These are phyloP conservation scores for Triticum monococcum DNA, from an alignment of 176 grass and related monocot genomes.

Conservation along the genomic window DNA sequence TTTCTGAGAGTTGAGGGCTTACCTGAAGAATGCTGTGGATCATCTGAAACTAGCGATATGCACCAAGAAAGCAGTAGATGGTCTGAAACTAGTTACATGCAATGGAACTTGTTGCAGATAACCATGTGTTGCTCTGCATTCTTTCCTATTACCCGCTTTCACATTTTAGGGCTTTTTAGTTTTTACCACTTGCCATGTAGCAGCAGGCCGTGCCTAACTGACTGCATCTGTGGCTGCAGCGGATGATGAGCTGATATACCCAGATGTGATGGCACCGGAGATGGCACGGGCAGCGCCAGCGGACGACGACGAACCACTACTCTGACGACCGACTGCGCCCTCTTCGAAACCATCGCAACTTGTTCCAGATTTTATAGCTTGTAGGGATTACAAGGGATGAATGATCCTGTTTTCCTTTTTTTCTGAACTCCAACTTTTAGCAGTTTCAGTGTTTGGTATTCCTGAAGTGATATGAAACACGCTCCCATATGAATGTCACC, in stretches of 20 bases:
- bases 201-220: background rate
- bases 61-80: background rate
- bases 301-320: background rate
- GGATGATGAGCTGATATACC: background rate
- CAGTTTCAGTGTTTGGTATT: background rate
- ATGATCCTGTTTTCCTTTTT: background rate
- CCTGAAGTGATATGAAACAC: too few species aligned
- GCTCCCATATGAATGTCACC: background rate
- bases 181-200: background rate
- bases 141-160: background rate
- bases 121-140: background rate
- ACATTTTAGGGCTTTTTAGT: background rate
- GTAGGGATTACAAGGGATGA: background rate
- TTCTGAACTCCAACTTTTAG: background rate
- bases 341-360: background rate
- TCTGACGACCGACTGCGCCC: background rate
- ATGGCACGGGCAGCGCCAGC: background rate
- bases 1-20: background rate
- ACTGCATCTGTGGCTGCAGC: background rate
- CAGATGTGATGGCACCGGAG: background rate
- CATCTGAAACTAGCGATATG: background rate
- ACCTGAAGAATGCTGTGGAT: background rate
- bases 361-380: background rate
- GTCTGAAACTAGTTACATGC: background rate
- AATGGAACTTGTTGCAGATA: too few species aligned